Conservation (phyloP, 2,329 filamentous ascomycete species). For the Exophiala xenobiotica region DNA sequence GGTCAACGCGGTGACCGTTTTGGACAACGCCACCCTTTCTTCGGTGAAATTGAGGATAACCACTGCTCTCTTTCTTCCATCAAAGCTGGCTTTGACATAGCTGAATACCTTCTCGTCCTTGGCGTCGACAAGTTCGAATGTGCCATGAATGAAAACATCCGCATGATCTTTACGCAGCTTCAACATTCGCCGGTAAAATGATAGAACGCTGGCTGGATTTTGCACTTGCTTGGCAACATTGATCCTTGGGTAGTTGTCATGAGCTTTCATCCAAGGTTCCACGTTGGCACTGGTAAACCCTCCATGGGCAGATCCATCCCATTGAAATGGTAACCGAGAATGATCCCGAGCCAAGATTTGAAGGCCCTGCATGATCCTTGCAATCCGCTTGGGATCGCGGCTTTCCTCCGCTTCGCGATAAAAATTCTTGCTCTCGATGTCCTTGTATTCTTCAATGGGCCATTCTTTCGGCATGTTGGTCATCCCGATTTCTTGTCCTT, state of each 20-base stretch:
- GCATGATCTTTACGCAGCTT: conserved; percentile 58
- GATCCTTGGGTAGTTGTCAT: conserved; percentile 59
- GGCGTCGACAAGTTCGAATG: conserved; percentile 39
- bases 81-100: conserved; percentile 46
- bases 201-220: conserved; percentile 52
- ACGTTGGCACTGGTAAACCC: conserved; percentile 60
- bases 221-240: conserved; percentile 55
- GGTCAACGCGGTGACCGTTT: not conserved
- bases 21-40: not conserved
- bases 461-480: conserved; percentile 50
- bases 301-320: conserved; percentile 57
- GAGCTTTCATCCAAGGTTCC: conserved; percentile 70
- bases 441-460: conserved; percentile 40
- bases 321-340: conserved; percentile 69
- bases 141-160: conserved; percentile 66
- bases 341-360: conserved; percentile 63
- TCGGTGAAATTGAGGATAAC: conserved; percentile 34
- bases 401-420: conserved; percentile 39
- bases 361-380: conserved; percentile 47
- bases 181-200: conserved; percentile 61
- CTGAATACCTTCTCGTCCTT: conserved; percentile 56
- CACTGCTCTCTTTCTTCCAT: conserved; percentile 31
- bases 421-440: conserved; percentile 37
- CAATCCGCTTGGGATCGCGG: conserved; percentile 38
- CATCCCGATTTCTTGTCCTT: conserved; percentile 59